phyloP scores from a whole-genome alignment of 768 basidiomycete genomes.

The Clathrus columnatus region DNA sequence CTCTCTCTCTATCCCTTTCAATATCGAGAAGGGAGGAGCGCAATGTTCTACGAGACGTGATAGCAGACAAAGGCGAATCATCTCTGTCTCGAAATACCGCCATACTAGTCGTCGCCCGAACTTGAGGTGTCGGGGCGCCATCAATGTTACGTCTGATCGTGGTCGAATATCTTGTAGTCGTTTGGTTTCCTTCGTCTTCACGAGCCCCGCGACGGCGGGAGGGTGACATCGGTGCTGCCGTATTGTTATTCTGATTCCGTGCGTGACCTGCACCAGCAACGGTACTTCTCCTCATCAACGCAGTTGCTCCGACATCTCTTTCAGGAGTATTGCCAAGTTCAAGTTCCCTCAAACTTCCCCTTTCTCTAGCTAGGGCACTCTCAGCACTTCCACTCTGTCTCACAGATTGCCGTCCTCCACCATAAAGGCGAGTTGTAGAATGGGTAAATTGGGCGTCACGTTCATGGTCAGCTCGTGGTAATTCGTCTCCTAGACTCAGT shows the following conservation, averaged over 20 bases:
- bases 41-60: background rate
- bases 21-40: too few species aligned
- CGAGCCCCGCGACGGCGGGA: constrained; percentile 12
- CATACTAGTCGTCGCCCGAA: background rate
- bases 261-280: background rate
- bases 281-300: constrained; percentile 36
- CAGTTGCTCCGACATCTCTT: constrained; percentile 60
- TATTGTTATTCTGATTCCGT: background rate
- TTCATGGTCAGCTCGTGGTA: background rate
- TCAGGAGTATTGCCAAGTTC: constrained; percentile 19
- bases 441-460: constrained; percentile 16
- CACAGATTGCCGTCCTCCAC: constrained; percentile 35
- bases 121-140: background rate
- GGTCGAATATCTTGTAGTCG: background rate
- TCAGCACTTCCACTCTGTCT: constrained; percentile 63
- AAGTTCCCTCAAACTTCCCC: constrained; percentile 16
- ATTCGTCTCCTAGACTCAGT: constrained; percentile 13
- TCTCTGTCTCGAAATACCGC: background rate
- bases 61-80: background rate
- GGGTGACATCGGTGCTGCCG: constrained; percentile 10
- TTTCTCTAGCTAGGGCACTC: constrained; percentile 40
- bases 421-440: constrained; percentile 11
- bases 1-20: background rate
- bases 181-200: too few species aligned
- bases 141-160: background rate